Evolutionary conservation across 2,329 filamentous ascomycete species (phyloP), one percentile per base, ranked within the genome.

Genomic region (Aspergillus sergii): DNA sequence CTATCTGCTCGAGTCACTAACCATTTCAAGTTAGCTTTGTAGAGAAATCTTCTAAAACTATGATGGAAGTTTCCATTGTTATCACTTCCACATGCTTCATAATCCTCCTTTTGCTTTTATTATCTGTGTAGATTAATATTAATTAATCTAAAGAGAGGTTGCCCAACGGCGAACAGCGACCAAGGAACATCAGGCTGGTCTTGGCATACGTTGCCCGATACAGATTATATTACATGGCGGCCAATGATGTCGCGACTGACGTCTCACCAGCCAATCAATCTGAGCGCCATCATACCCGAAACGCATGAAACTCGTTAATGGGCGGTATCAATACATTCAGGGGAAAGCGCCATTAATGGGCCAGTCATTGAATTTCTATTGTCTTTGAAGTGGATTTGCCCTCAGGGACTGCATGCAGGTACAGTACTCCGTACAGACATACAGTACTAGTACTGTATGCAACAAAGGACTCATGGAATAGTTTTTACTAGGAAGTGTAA

Each of bases 251-350:
- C 32, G 19, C 14, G 14, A 1, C 11, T 5, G 5, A 9, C 0
- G n/a, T 26, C 11, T 10, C 8, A 23, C 14, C 32, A 23, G n/a
- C 51, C 51, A 55, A 55, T 55, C 34, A 55, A 23, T 26, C 5
- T 5, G 2, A 14, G 19, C 16, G 5, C 21, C n/a, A 26, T 21
- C 51, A 28, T 39, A 55, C 51, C 51, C 51, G 51, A 55, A 55
- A 55, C 51, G 51, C 51, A 39, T 55, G 51, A 55, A 55, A 55
- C 51, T 55, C 9, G 48, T 51, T 32, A 34, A 28, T 51, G 28
- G 7, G 11, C 2, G 10, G 51, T 55, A 55, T 36, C 12, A 39
- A 41, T 55, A 55, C 51, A 55, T 55, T 55, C 51, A 55, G 51
- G 51, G 51, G 51, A 36, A 55, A 4, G 21, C 23, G 14, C 46